Conservation (phyloP, 2,329 filamentous ascomycete genomes). For the Fusarium multiceps region DNA sequence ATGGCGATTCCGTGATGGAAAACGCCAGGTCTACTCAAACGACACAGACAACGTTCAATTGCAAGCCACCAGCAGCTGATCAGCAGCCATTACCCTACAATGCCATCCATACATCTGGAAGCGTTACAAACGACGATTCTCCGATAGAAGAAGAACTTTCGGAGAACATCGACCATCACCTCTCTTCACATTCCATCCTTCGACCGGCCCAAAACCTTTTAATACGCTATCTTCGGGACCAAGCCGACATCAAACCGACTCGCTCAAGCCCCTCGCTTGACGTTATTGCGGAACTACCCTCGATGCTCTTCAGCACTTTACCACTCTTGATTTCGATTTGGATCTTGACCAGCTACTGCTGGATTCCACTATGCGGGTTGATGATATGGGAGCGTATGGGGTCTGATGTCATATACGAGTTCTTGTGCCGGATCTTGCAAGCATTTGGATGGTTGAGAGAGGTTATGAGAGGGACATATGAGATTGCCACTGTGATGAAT, state of each 20-base stretch:
- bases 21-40: neutral
- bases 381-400: slow-evolving; percentile 37
- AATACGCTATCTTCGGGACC: slow-evolving; percentile 27
- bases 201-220: slow-evolving; percentile 22
- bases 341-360: slow-evolving; percentile 34
- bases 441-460: slow-evolving; percentile 1
- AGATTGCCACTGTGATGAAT: neutral
- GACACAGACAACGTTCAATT: neutral
- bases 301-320: slow-evolving; percentile 28
- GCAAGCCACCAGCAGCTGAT: neutral
- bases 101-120: neutral
- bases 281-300: slow-evolving; percentile 26
- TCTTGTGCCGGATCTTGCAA: slow-evolving; percentile 13
- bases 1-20: neutral
- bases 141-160: slow-evolving; percentile 23
- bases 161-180: slow-evolving; percentile 10
- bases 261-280: slow-evolving; percentile 23
- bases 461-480: neutral
- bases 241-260: slow-evolving; percentile 29
- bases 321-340: slow-evolving; percentile 33
- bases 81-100: neutral
- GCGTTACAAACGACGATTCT: neutral
- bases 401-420: slow-evolving; percentile 25
- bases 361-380: slow-evolving; percentile 32
- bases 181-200: slow-evolving; percentile 35